A percentile compares a stretch with the other conserved stretches of the same genome.
These are phyloP conservation scores for Trichoderma arundinaceum DNA, from an alignment of 2,329 filamentous ascomycete genomes.

Conservation along the genomic window DNA sequence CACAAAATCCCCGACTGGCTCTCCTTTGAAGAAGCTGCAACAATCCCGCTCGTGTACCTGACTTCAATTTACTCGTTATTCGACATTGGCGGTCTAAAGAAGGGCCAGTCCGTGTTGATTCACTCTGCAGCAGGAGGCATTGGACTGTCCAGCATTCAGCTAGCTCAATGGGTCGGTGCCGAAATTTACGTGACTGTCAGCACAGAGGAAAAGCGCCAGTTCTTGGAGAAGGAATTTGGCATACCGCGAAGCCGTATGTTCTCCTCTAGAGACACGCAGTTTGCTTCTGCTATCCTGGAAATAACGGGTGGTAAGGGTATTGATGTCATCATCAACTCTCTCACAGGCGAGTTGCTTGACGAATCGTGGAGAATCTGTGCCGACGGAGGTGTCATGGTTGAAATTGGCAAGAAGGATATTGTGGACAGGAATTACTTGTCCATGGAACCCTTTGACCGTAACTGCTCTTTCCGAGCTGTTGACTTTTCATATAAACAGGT, in stretches of 20 bases:
- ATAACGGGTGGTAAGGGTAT: conserved; percentile 41
- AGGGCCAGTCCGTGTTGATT: conserved; percentile 44
- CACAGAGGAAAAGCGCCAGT: conserved; percentile 38
- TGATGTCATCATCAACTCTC: conserved; percentile 43
- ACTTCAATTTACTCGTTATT: neutral
- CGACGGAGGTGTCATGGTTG: conserved; percentile 32
- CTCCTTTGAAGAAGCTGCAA: neutral
- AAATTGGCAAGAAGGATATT: conserved; percentile 45
- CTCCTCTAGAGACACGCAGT: conserved; percentile 40
- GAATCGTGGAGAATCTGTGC: conserved; percentile 41
- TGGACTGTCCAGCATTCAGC: conserved; percentile 34
- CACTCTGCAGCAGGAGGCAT: conserved; percentile 46
- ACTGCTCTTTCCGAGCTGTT: neutral
- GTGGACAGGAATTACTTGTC: conserved; percentile 32
- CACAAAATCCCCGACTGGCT: neutral
- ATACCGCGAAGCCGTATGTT: conserved; percentile 46
- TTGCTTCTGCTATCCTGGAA: conserved; percentile 38
- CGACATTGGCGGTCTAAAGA: neutral
- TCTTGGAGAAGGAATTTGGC: conserved; percentile 38
- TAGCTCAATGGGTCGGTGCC: conserved; percentile 38
- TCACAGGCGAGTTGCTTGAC: conserved; percentile 40
- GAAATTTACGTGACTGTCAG: conserved; percentile 48
- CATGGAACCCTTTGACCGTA: neutral
- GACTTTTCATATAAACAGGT: no score
- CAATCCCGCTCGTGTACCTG: neutral